These are phyloP conservation scores for Gracilaria domingensis DNA, from an alignment of 23 red algal genomes.

Conservation along the genomic window DNA sequence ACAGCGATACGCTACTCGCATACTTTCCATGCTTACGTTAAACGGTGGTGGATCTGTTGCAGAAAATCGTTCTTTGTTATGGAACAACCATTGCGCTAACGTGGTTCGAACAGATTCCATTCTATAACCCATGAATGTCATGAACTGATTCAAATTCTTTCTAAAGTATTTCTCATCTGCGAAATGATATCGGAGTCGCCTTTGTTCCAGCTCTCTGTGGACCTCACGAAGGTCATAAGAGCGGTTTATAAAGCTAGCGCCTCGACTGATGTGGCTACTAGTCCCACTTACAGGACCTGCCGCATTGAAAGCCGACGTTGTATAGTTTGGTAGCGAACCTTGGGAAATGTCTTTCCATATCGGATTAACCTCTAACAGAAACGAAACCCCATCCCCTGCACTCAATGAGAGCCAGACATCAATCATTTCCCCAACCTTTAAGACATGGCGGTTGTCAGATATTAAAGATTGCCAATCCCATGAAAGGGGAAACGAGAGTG, in stretches of 20 bases:
- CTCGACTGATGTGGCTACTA: background rate
- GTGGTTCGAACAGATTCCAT: slow-evolving; percentile 50
- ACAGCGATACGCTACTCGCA: background rate
- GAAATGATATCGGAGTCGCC: slow-evolving; percentile 24
- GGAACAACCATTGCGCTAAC: background rate
- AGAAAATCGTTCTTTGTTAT: background rate
- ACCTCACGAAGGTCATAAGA: background rate
- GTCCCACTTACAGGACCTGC: background rate
- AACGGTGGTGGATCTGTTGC: background rate
- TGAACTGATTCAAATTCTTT: background rate
- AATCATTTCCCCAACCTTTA: slow-evolving; percentile 25
- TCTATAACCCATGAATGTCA: slow-evolving; percentile 67
- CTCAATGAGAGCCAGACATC: slow-evolving; percentile 45
- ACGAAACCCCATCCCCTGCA: background rate
- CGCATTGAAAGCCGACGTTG: background rate
- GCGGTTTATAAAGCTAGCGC: background rate
- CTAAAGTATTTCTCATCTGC: slow-evolving; percentile 7
- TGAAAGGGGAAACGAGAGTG: background rate
- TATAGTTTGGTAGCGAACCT: background rate
- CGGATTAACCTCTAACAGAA: background rate
- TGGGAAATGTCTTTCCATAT: slow-evolving; percentile 21
- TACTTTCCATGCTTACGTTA: background rate
- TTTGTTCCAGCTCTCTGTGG: slow-evolving; percentile 11
- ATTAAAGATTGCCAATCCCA: background rate
- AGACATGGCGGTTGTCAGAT: background rate